phyloP scores from a whole-genome alignment of 2,329 filamentous ascomycete genomes.

The Remersonia thermophila region DNA sequence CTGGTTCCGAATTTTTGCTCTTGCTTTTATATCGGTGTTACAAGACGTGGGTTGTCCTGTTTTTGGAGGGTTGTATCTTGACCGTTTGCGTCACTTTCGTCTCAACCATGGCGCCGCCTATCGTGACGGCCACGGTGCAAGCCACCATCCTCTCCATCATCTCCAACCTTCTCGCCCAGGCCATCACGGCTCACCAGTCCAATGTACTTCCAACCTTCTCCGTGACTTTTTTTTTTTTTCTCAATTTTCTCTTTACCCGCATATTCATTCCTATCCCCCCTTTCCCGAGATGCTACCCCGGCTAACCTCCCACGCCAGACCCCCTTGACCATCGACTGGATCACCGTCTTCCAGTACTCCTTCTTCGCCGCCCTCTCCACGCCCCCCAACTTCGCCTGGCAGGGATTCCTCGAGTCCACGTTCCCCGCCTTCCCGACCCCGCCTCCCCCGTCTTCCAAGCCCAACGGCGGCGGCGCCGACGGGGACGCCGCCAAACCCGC shows the following conservation, averaged over 20 bases:
- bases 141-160: constrained; percentile 50
- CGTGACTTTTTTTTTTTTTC: not conserved
- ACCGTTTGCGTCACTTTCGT: too few species aligned
- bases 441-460: constrained; percentile 27
- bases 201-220: constrained; percentile 37
- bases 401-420: constrained; percentile 59
- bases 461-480: constrained; percentile 30
- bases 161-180: constrained; percentile 64
- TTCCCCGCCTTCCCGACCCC: constrained; percentile 54
- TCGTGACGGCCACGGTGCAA: constrained; percentile 51
- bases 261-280: too few species aligned
- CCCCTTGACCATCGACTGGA: constrained; percentile 49
- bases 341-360: constrained; percentile 64
- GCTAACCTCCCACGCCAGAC: too few species aligned
- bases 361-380: constrained; percentile 60
- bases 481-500: constrained; percentile 24
- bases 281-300: too few species aligned
- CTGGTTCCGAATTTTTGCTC: too few species aligned
- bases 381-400: constrained; percentile 78
- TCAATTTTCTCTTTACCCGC: too few species aligned
- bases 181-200: constrained; percentile 48
- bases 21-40: too few species aligned
- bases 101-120: constrained; percentile 31
- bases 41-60: too few species aligned
- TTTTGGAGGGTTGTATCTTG: too few species aligned